Evolutionary conservation across 257 asterid genomes (phyloP), one percentile per base, ranked within the genome.

Genomic region (Haberlea rhodopensis): DNA sequence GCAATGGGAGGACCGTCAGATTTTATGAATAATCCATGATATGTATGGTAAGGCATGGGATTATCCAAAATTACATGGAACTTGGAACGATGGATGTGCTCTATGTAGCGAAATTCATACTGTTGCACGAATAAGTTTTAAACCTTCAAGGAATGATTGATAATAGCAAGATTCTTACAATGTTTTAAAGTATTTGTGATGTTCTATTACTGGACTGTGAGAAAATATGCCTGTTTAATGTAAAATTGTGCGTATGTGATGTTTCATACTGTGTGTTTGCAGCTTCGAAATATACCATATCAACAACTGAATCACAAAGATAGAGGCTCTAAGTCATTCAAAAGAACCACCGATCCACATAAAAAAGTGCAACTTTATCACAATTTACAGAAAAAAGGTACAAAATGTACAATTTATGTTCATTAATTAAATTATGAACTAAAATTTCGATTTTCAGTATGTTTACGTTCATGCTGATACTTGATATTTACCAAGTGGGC

Each of bases 401-500:
- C 54, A 43, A 56, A 65, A 61, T 18, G 62, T 69, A 62, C 40
- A 40, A 65, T 13, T 51, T 60, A n/a, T n/a, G n/a, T n/a, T n/a
- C n/a, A n/a, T n/a, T n/a, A 61, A 45, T 24, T 48, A 62, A 75
- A n/a, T n/a, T 66, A 66, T 31, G 37, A 48, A 72, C 63, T 9
- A n/a, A 62, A 66, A 49, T 59, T n/a, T 32, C 60, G 32, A 60
- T n/a, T 27, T 20, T 62, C 18, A 25, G 55, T 75, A 52, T 26
- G 61, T 18, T 27, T 66, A 49, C 59, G 51, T 27, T 52, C 32
- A 66, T 40, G 49, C n/a, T n/a, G n/a, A n/a, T n/a, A n/a, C n/a
- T 40, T 51, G 6, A 63, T 59, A 59, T 79, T 71, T 74, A 59
- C 77, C 26, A 43, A 64, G 55, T 63, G 48, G 69, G 52, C 65